Percentiles rank a stretch among this genome's conserved stretches.
Evolutionary conservation across 805 yeast genomes (phyloP).

Genomic region (Saccharomyces eubayanus): DNA sequence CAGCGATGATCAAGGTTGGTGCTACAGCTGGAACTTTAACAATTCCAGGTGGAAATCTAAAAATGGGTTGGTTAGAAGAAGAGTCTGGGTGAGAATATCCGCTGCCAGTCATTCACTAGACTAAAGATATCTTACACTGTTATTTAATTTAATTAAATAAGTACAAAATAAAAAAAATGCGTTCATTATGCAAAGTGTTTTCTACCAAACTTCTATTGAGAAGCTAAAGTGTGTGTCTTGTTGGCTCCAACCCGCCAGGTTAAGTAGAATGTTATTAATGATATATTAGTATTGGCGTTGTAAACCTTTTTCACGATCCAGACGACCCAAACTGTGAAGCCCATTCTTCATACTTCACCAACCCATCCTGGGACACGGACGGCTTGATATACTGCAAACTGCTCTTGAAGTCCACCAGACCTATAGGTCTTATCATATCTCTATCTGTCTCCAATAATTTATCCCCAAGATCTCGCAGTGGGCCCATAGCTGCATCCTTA

Average conservation of each 20-base stretch:
- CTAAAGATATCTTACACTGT: background rate
- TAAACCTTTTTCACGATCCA: slow-evolving; percentile 50
- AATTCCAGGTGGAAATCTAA: slow-evolving; percentile 55
- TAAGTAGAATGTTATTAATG: background rate
- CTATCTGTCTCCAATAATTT: slow-evolving; percentile 59
- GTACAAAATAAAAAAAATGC: background rate
- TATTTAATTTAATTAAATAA: background rate
- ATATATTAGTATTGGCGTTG: background rate
- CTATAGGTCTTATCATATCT: slow-evolving; percentile 70
- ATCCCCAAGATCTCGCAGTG: slow-evolving; percentile 83
- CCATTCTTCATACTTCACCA: slow-evolving; percentile 81
- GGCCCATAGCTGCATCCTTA: slow-evolving; percentile 98
- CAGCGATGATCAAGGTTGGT: slow-evolving; percentile 84
- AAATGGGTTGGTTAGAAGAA: slow-evolving; percentile 54
- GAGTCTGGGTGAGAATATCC: slow-evolving; percentile 51
- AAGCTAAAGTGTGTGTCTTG: background rate
- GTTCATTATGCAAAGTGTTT: background rate
- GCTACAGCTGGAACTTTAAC: slow-evolving; percentile 47
- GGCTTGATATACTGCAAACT: slow-evolving; percentile 79
- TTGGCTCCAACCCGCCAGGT: background rate
- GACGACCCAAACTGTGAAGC: slow-evolving; percentile 78
- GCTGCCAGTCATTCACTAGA: background rate
- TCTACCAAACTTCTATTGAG: background rate
- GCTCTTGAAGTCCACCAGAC: slow-evolving; percentile 59
- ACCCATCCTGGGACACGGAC: slow-evolving; percentile 77